Conservation (phyloP, 768 basidiomycete species). For the Boletus barrowsii region DNA sequence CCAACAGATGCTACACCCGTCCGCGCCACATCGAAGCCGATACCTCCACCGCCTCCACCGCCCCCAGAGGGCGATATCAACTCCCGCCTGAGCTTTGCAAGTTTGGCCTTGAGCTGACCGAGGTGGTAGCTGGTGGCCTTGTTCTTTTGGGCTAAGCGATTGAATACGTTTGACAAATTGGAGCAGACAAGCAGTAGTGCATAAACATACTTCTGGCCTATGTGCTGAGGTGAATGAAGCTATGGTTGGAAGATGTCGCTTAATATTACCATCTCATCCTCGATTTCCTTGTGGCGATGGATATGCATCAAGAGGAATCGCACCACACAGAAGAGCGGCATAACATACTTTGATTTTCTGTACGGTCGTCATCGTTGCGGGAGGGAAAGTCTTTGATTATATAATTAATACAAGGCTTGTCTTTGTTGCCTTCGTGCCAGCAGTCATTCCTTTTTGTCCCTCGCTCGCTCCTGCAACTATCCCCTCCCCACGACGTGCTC, state of each 20-base stretch:
- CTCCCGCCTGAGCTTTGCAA: slow-evolving; percentile 94
- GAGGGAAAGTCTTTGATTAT: slow-evolving; percentile 2
- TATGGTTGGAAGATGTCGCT: slow-evolving; percentile 10
- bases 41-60: slow-evolving; percentile 83
- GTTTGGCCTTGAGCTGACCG: slow-evolving; percentile 96
- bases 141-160: slow-evolving; percentile 81
- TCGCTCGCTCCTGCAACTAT: slow-evolving; percentile 14
- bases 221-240: slow-evolving; percentile 27
- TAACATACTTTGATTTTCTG: slow-evolving; percentile 78
- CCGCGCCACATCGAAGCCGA: slow-evolving; percentile 97
- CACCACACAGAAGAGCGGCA: slow-evolving; percentile 16
- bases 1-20: slow-evolving; percentile 98
- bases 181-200: slow-evolving; percentile 8
- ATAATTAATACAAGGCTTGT: slow-evolving; percentile 5
- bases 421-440: neutral
- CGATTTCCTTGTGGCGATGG: slow-evolving; percentile 64
- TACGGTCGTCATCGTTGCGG: slow-evolving; percentile 69
- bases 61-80: slow-evolving; percentile 76
- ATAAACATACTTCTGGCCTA: slow-evolving; percentile 74
- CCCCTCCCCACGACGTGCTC: slow-evolving; percentile 13
- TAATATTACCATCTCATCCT: slow-evolving; percentile 89
- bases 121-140: slow-evolving; percentile 96
- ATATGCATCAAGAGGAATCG: slow-evolving; percentile 8
- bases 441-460: slow-evolving; percentile 4
- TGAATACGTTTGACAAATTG: slow-evolving; percentile 10